These are phyloP conservation scores for Phytophthora brassicae DNA, from an alignment of 352 stramenopile genomes.

Conservation along the genomic window DNA sequence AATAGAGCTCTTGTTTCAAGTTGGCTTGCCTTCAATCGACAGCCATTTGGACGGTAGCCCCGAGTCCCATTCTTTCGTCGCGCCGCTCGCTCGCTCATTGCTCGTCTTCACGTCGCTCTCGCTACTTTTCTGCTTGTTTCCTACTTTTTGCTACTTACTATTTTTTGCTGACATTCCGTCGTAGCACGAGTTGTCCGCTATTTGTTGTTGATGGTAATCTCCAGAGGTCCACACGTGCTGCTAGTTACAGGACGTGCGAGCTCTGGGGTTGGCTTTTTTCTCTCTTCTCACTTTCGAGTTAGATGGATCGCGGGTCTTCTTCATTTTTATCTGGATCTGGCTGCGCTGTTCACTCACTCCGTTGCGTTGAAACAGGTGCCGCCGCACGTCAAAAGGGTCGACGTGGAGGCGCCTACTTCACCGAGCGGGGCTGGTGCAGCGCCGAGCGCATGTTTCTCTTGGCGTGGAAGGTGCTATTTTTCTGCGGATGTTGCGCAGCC, in stretches of 20 bases:
- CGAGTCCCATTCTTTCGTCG: slow-evolving; percentile 12
- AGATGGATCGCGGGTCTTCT: slow-evolving; percentile 37
- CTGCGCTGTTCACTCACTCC: slow-evolving; percentile 33
- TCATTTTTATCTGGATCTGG: slow-evolving; percentile 18
- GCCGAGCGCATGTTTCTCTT: slow-evolving; percentile 55
- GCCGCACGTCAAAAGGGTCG: slow-evolving; percentile 29
- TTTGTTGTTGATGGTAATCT: slow-evolving; percentile 9
- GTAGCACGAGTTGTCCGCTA: slow-evolving; percentile 35
- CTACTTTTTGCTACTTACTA: slow-evolving; percentile 29
- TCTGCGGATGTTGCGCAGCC: slow-evolving; percentile 34
- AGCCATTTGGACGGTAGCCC: slow-evolving; percentile 5
- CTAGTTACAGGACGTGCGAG: slow-evolving; percentile 11
- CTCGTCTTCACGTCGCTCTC: slow-evolving; percentile 26
- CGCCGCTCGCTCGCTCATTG: slow-evolving; percentile 32
- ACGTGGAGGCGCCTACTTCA: slow-evolving; percentile 50
- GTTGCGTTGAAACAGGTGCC: slow-evolving; percentile 30
- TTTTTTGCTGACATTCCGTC: slow-evolving; percentile 34
- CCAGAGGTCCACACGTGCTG: slow-evolving; percentile 12
- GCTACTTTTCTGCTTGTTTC: slow-evolving; percentile 26
- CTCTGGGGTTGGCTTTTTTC: slow-evolving; percentile 25
- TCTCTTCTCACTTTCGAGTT: slow-evolving; percentile 21
- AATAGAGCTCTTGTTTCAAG: slow-evolving; percentile 6
- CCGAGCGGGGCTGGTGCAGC: slow-evolving; percentile 69
- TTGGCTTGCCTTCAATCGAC: slow-evolving; percentile 27
- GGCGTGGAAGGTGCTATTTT: slow-evolving; percentile 37